Base-by-base conservation (phyloP, 2,329 filamentous ascomycete species). In the Cercospora brassicicola region DNA sequence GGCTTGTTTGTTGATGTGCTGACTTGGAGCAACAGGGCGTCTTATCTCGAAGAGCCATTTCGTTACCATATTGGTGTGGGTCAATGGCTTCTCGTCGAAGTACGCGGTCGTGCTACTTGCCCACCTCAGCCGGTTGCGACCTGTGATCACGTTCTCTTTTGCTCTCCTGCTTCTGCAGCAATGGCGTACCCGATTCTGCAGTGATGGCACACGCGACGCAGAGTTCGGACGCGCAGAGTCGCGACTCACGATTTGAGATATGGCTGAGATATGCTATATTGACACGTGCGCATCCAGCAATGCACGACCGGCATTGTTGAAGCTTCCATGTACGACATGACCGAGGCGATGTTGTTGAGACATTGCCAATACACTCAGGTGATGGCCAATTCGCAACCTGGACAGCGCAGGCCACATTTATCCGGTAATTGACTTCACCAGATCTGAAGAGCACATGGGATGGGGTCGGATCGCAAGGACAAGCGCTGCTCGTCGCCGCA, bases 371-470 rank as follows among this genome's bases (percentile, higher is more conserved):
- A 55, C 48, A 55, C 48, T 55, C 23, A n/a, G 48, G 48, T n/a
- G 48, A 53, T 23, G 20, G 48, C 9, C 18, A 11, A 53, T 13
- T 13, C 20, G 48, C 48, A n/a, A 51, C 45, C 18, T 28, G 48
- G 48, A 55, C 20, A 6, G 48, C 48, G 23, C 48, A 15, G 48
- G 20, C 48, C 20, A 53, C 48, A 15, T 28, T 55, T 11, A 55
- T 23, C 48, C 48, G 48, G 23, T 23, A 13, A 55, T 51, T 51
- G 45, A 48, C n/a, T 10, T 23, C 10, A 53, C 28, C 20, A 11
- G 48, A 55, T 55, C 23, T 55, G 48, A 55, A 55, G 48, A 55
- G 48, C 48, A 55, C 48, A 55, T 55, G 48, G 48, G 23, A 55
- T 55, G 48, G 48, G 36, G 23, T 26, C 48, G 7, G 48, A 55